A percentile compares a stretch with the other conserved stretches of the same genome.
Evolutionary conservation across 306 rosid species (phyloP).

Genomic region (Rosa rugosa): DNA sequence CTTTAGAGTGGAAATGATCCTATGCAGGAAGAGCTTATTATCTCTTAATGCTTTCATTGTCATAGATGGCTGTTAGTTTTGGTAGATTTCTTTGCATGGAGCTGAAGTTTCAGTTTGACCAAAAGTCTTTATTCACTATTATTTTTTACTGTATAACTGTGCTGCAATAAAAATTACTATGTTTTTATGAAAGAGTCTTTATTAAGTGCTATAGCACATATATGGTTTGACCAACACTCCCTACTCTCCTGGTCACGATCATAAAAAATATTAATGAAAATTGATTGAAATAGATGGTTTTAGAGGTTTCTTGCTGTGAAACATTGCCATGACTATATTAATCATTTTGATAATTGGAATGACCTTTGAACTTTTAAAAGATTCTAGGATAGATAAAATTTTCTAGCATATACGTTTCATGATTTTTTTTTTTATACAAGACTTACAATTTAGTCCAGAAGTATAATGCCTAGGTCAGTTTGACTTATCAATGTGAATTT

Average conservation of each 20-base stretch:
- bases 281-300: conserved; percentile 8
- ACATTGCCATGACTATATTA: background rate
- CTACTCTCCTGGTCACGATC: background rate
- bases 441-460: background rate
- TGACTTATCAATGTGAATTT: background rate
- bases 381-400: background rate
- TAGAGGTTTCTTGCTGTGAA: background rate
- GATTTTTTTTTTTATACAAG: background rate
- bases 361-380: background rate
- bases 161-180: background rate
- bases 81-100: background rate
- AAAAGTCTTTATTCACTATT: background rate
- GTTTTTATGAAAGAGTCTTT: background rate
- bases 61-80: background rate
- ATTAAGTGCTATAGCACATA: background rate
- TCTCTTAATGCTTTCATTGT: background rate
- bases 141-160: background rate
- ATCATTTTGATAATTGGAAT: background rate
- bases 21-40: conserved; percentile 10
- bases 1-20: conserved; percentile 1
- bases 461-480: background rate
- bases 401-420: background rate
- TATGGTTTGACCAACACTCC: background rate
- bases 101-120: background rate
- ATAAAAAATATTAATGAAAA: too few relatives aligned